These are phyloP conservation scores for Rosa multiflora DNA, from an alignment of 306 rosid genomes.

Conservation along the genomic window DNA sequence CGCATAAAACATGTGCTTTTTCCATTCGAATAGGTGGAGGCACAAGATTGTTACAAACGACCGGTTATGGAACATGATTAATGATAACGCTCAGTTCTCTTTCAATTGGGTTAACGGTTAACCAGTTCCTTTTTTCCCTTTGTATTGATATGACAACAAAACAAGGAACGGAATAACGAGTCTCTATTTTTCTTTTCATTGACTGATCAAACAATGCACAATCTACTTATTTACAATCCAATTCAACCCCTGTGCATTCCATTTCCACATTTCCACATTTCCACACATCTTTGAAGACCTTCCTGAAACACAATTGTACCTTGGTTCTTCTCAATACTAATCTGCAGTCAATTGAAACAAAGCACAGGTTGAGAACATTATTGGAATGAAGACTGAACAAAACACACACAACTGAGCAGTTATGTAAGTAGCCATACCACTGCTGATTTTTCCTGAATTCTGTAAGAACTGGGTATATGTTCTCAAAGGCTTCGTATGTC, in stretches of 20 bases:
- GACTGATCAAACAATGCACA: slow-evolving; percentile 6
- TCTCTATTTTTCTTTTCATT: background rate
- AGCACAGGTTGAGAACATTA: background rate
- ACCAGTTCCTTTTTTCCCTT: background rate
- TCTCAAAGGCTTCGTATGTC: slow-evolving; percentile 92
- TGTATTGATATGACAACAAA: background rate
- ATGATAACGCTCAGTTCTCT: too few species aligned
- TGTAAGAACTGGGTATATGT: slow-evolving; percentile 88
- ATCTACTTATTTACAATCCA: slow-evolving; percentile 45
- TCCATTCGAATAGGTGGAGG: too few species aligned
- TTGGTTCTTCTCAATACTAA: background rate
- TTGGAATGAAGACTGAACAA: background rate
- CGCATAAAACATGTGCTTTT: too few species aligned
- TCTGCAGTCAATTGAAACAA: background rate
- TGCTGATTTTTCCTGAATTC: slow-evolving; percentile 94
- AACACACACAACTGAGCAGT: background rate
- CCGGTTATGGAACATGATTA: background rate
- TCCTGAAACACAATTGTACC: background rate
- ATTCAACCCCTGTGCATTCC: slow-evolving; percentile 14
- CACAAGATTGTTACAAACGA: background rate
- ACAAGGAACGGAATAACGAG: background rate
- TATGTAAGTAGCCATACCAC: slow-evolving; percentile 45
- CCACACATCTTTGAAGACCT: background rate
- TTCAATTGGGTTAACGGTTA: background rate
- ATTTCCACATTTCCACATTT: background rate